Evolutionary conservation across 2,329 filamentous ascomycete genomes (phyloP), one percentile per base, ranked within the genome.

Genomic region (Arthroderma sp.): DNA sequence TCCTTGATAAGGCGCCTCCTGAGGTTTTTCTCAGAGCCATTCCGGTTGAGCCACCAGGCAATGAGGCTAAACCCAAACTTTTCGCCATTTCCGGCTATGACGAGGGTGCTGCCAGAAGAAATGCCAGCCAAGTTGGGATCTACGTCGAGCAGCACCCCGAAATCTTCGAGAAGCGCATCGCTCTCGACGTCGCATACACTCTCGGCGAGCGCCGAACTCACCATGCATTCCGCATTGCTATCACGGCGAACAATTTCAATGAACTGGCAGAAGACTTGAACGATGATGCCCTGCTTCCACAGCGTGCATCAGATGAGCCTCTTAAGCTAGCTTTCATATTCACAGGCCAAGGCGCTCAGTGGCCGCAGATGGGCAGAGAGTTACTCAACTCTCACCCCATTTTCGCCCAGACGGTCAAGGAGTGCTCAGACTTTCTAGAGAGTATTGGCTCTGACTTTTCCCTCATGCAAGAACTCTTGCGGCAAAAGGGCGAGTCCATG

Each of bases 1-100:
- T 72, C 4, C 44, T 72, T 28, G 68, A 71, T 4, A 31, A 31
- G 28, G 28, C 28, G 28, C 28, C 28, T 7, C 2, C 11, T 3
- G 38, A 4, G 15, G 13, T 9, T 41, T 4, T 13, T 3, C 3
- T 41, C 15, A 41, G 11, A 9, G 17, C 15, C 13, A n/a, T n/a
- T 3, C 13, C 13, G 4, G 38, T 31, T 31, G 28, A 31, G 7
- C 7, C 28, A 31, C 28, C 28, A 31, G 28, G 28, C 3, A 31
- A 31, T 31, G 38, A 41, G 11, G 38, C 38, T 15, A 4, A 4
- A 19, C 38, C 38, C 13, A 15, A 41, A 19, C 38, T 41, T 41
- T 19, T 41, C 13, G 4, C 17, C 13, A 35, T 56, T 15, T 51
- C 41, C 6, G 55, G 39, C 11, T 13, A 41, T 9, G 17, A 15